These are phyloP conservation scores for Lathyrus sativus DNA, from an alignment of 306 rosid genomes.

Conservation along the genomic window DNA sequence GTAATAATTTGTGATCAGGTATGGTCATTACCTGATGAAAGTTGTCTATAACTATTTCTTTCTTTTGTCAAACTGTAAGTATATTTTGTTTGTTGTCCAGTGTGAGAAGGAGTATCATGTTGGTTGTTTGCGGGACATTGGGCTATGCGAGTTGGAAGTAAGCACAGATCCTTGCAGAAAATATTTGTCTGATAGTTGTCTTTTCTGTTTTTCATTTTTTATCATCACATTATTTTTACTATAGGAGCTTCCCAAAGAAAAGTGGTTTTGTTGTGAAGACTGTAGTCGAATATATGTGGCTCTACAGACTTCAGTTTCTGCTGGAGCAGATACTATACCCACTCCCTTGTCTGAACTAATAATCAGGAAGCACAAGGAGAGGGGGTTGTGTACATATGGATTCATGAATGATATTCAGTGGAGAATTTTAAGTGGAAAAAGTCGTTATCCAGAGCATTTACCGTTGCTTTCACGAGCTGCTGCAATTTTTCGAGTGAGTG, in stretches of 20 bases:
- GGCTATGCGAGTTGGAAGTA: conserved; percentile 85
- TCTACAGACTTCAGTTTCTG: conserved; percentile 63
- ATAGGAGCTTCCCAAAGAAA: conserved; percentile 96
- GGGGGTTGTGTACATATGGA: conserved; percentile 63
- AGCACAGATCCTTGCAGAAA: conserved; percentile 37
- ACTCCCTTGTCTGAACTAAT: conserved; percentile 55
- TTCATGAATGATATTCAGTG: conserved; percentile 66
- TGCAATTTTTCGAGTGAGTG: conserved; percentile 90
- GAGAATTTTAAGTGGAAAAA: conserved; percentile 93
- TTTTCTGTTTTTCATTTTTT: conserved; percentile 33
- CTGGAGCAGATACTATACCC: conserved; percentile 71
- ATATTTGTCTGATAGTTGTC: conserved; percentile 30
- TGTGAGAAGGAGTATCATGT: conserved; percentile 99
- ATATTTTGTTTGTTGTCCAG: conserved; percentile 51
- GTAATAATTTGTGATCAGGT: conserved; percentile 97
- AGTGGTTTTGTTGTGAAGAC: conserved; percentile 96
- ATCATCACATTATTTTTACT: conserved; percentile 13
- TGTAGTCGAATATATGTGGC: conserved; percentile 77
- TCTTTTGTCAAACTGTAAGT: conserved; percentile 19
- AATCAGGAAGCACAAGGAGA: conserved; percentile 70
- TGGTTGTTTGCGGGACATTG: conserved; percentile 83
- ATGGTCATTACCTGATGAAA: conserved; percentile 38
- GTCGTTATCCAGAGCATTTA: conserved; percentile 86
- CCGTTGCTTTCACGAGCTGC: conserved; percentile 92
- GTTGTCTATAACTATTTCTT: conserved; percentile 12